These are phyloP conservation scores for Iberis pinnata DNA, from an alignment of 345 rosid genomes.

Conservation along the genomic window DNA sequence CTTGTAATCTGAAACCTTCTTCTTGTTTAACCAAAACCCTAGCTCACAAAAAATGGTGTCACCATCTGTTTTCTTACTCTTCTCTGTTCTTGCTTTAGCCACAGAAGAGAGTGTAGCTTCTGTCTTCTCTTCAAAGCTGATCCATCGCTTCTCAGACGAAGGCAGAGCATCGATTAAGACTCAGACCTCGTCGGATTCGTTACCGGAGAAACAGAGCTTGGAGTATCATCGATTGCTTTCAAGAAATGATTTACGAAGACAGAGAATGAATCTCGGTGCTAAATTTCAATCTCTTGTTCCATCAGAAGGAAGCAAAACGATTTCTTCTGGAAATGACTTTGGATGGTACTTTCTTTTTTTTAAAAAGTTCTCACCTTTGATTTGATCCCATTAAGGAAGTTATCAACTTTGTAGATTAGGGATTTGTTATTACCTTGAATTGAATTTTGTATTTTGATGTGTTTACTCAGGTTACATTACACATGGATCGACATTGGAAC, in stretches of 20 bases:
- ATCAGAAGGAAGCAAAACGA: slow-evolving; percentile 67
- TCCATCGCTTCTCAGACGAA: slow-evolving; percentile 80
- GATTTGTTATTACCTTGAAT: background rate
- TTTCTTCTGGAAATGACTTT: slow-evolving; percentile 61
- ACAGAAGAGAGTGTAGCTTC: slow-evolving; percentile 15
- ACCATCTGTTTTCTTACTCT: slow-evolving; percentile 23
- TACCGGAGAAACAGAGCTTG: slow-evolving; percentile 54
- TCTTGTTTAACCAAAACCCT: slow-evolving; percentile 16
- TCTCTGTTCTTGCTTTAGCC: slow-evolving; percentile 9
- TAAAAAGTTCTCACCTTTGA: too few relatives aligned
- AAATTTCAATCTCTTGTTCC: slow-evolving; percentile 53
- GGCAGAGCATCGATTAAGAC: slow-evolving; percentile 36
- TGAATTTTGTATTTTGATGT: background rate
- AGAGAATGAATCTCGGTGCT: slow-evolving; percentile 67
- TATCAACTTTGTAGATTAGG: background rate
- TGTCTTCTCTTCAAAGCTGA: slow-evolving; percentile 49
- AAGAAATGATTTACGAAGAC: slow-evolving; percentile 49
- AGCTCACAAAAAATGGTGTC: slow-evolving; percentile 28
- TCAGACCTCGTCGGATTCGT: slow-evolving; percentile 20
- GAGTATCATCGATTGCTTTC: slow-evolving; percentile 51
- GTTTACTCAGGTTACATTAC: slow-evolving; percentile 51
- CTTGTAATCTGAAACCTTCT: slow-evolving; percentile 12
- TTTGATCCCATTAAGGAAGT: too few relatives aligned
- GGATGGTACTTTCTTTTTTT: slow-evolving; percentile 44
- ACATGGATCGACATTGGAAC: slow-evolving; percentile 81